Conservation (phyloP, 73 alveolate species). For the Diophrys sp. region DNA sequence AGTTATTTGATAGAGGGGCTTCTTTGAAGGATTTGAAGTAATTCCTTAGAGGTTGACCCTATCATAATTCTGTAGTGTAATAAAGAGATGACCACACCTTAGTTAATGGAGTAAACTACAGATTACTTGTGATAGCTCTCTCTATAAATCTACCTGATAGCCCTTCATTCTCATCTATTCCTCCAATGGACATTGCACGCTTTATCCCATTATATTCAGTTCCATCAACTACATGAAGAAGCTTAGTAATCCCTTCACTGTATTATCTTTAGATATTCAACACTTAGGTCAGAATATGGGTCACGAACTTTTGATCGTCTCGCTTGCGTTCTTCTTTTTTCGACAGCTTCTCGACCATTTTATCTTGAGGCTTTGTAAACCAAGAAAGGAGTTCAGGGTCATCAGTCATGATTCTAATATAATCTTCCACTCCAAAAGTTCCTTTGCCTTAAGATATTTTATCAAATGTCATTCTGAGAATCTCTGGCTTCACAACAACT, state of each 20-base stretch:
- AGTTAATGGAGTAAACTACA: no score
- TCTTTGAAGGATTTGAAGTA: no score
- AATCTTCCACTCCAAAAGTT: conserved; percentile 41
- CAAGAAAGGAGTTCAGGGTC: conserved; percentile 62
- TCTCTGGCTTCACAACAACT: conserved; percentile 43
- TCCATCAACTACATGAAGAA: background rate
- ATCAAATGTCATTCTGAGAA: conserved; percentile 30
- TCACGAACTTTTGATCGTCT: background rate
- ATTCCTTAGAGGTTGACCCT: no score
- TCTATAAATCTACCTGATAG: no score
- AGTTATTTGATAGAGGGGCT: no score
- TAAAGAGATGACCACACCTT: no score
- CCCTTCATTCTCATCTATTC: no score
- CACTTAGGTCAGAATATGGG: background rate
- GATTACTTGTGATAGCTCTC: no score
- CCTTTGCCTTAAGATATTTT: conserved; percentile 24
- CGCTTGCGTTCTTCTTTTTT: conserved; percentile 3
- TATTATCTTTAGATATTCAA: no score
- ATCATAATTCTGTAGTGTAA: no score
- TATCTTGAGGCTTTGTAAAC: conserved; percentile 57
- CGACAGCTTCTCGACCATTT: conserved; percentile 45
- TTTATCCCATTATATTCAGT: background rate
- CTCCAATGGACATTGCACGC: no score
- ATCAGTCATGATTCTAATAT: conserved; percentile 31
- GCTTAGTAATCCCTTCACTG: no score